These are phyloP conservation scores for Apocynum venetum DNA, from an alignment of 257 asterid species.

Conservation along the genomic window DNA sequence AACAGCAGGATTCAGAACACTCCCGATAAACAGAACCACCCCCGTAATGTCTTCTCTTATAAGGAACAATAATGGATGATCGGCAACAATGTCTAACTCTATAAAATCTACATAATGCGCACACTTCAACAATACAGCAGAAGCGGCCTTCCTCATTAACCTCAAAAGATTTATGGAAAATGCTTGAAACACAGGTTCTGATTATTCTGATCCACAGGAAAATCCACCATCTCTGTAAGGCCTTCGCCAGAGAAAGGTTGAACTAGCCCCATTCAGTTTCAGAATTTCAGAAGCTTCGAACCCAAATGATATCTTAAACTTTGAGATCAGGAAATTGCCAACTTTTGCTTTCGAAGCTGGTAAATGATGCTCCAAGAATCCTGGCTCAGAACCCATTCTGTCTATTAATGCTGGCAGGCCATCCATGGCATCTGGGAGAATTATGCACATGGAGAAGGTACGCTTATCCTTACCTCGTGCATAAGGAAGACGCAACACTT, in stretches of 20 bases:
- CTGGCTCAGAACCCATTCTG: constrained; percentile 25
- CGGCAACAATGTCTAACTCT: constrained; percentile 21
- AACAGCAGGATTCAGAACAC: too few species aligned
- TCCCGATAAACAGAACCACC: too few species aligned
- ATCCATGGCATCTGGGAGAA: constrained; percentile 30
- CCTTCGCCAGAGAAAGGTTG: constrained; percentile 35
- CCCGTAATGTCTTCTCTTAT: constrained; percentile 27
- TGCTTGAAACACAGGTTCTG: constrained; percentile 26
- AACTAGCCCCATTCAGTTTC: constrained; percentile 27
- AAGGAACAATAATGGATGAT: constrained; percentile 28
- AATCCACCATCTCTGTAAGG: constrained; percentile 34
- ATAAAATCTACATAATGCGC: not conserved
- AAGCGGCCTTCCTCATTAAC: constrained; percentile 34
- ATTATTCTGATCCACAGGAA: constrained; percentile 13
- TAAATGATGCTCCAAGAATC: constrained; percentile 22
- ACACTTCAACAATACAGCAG: not conserved
- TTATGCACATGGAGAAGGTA: constrained; percentile 31
- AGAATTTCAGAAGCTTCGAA: constrained; percentile 32
- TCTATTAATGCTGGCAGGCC: constrained; percentile 33
- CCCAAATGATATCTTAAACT: constrained; percentile 26
- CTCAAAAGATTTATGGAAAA: constrained; percentile 40
- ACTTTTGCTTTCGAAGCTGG: constrained; percentile 12
- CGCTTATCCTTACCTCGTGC: constrained; percentile 35
- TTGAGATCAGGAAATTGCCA: constrained; percentile 17
- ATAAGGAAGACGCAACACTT: constrained; percentile 32